Percentiles rank a stretch among this genome's conserved stretches.
Conservation (phyloP, 1,139 yeast genomes). For the Kazachstania sp. region DNA sequence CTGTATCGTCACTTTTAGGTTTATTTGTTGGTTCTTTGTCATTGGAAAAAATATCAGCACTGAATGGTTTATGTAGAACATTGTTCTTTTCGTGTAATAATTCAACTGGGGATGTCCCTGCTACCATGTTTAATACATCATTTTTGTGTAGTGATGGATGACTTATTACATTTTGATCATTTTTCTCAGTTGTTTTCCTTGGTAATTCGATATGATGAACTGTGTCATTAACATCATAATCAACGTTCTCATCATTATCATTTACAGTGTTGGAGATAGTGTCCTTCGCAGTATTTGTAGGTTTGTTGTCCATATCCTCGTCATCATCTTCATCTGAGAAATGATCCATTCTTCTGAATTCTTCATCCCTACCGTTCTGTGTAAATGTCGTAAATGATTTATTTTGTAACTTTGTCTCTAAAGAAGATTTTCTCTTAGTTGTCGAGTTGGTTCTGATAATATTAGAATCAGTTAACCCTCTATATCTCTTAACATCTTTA, state of each 20-base stretch:
- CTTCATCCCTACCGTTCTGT: slow-evolving; percentile 6
- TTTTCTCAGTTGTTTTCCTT: not conserved
- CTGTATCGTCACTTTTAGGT: not conserved
- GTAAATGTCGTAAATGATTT: slow-evolving; percentile 6
- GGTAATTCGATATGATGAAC: slow-evolving; percentile 5
- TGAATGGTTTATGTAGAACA: not conserved
- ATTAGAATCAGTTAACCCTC: slow-evolving; percentile 1
- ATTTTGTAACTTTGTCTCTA: slow-evolving; percentile 16
- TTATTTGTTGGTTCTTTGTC: not conserved
- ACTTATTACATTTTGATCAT: not conserved
- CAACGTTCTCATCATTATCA: not conserved
- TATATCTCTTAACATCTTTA: not conserved
- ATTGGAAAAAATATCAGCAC: not conserved
- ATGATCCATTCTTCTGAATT: slow-evolving; percentile 8
- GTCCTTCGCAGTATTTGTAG: not conserved
- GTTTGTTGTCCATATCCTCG: not conserved
- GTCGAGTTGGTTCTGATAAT: not conserved
- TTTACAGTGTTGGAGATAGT: not conserved
- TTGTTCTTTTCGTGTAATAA: not conserved
- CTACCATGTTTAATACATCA: slow-evolving; percentile 7
- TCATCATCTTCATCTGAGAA: slow-evolving; percentile 11
- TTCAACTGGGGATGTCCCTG: not conserved
- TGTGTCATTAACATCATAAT: slow-evolving; percentile 5
- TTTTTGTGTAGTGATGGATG: slow-evolving; percentile 5
- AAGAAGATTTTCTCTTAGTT: slow-evolving; percentile 16